phyloP scores from a whole-genome alignment of 345 rosid genomes.

The Hibiscus syriacus region DNA sequence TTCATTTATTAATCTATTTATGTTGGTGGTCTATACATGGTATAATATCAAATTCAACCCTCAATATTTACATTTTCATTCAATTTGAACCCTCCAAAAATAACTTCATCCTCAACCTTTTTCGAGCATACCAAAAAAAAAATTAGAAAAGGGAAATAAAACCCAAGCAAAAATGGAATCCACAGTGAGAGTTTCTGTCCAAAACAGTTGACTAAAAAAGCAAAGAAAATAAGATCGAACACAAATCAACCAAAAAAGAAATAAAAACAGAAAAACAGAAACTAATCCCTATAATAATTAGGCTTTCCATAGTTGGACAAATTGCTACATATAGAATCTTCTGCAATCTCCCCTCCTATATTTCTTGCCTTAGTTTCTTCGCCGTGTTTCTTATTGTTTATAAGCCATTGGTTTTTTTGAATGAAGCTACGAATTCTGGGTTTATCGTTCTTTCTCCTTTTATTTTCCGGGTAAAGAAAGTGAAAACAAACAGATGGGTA shows the following conservation, averaged over 20 bases:
- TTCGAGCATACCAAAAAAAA: background rate
- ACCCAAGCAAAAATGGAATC: background rate
- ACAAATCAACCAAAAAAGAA: background rate
- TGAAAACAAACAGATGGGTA: constrained; percentile 22
- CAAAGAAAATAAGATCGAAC: too few species aligned
- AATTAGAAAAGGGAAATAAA: background rate
- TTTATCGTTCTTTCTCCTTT: background rate
- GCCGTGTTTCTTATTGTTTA: background rate
- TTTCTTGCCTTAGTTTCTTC: background rate
- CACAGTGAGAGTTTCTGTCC: constrained; percentile 3
- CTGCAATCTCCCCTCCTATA: background rate
- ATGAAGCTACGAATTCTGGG: background rate
- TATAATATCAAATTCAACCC: too few species aligned
- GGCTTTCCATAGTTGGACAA: constrained; percentile 15
- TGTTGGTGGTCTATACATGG: too few species aligned
- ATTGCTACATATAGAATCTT: constrained; percentile 20
- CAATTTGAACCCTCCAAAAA: too few species aligned
- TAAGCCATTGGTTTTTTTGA: background rate
- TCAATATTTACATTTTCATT: too few species aligned
- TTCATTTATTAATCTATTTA: too few species aligned
- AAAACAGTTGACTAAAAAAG: background rate
- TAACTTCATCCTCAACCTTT: too few species aligned
- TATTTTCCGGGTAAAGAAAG: background rate
- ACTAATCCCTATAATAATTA: constrained; percentile 13
- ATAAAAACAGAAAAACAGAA: too few species aligned